phyloP scores from a whole-genome alignment of 345 rosid species.

The Jatropha curcas region DNA sequence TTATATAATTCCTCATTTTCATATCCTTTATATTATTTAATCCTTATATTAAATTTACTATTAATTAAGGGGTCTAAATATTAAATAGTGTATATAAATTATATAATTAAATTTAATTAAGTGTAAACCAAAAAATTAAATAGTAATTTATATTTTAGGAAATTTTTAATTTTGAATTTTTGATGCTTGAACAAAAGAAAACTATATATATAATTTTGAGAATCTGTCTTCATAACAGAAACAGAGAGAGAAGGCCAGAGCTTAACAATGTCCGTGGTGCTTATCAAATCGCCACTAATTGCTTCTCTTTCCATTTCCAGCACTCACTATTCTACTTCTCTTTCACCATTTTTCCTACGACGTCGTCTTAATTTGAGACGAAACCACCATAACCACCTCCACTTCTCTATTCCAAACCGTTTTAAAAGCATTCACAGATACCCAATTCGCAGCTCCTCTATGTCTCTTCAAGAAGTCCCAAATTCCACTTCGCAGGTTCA shows the following conservation, averaged over 20 bases:
- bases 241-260: too few species aligned
- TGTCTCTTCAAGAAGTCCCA: slow-evolving; percentile 46
- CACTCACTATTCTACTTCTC: not conserved
- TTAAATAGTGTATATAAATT: too few species aligned
- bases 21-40: too few species aligned
- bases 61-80: too few species aligned
- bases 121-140: too few species aligned
- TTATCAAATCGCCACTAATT: not conserved
- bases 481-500: slow-evolving; percentile 52
- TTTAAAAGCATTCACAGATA: slow-evolving; percentile 13
- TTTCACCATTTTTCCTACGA: slow-evolving; percentile 5
- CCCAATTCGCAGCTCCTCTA: slow-evolving; percentile 41
- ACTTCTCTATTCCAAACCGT: slow-evolving; percentile 16
- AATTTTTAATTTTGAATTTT: too few species aligned
- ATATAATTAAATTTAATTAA: too few species aligned
- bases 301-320: slow-evolving; percentile 12
- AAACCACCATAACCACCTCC: slow-evolving; percentile 6
- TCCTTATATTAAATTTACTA: too few species aligned
- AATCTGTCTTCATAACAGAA: not conserved
- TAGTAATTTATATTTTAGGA: too few species aligned
- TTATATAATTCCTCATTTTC: too few species aligned
- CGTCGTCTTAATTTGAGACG: slow-evolving; percentile 7
- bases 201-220: too few species aligned
- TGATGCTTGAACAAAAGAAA: too few species aligned
- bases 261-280: not conserved